Evolutionary conservation across 768 basidiomycete species (phyloP), one percentile per base, ranked within the genome.

Genomic region (Pleurotus sapidus): DNA sequence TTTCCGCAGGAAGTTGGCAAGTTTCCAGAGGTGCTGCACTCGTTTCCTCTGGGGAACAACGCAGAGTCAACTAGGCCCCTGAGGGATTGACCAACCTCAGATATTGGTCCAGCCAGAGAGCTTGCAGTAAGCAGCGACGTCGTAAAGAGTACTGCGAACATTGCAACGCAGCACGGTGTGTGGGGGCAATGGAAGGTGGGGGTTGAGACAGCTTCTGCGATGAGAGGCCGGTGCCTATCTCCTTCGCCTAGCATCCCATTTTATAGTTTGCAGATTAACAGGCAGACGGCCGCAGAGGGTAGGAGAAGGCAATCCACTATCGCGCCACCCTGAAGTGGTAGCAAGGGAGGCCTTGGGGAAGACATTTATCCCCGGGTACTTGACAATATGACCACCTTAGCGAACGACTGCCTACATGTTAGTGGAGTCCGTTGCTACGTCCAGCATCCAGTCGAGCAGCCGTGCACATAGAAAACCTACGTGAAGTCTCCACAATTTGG

Each of bases 1-100:
- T 65, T 63, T 42, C 34, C 47, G 53, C 64, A 65, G 4, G 64
- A 65, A 4, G 38, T 37, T 79, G 78, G 61, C 64, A 75, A 49
- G 74, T 77, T 4, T 84, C 83, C 7, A 63, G 84, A 8, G 2
- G 42, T 14, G 57, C 76, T 1, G 67, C 74, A 25, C 72, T 93
- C 24, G 70, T 78, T 11, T 38, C 24, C 56, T 25, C 30, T 23
- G 25, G 56, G 17, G 49, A 39, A 48, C 5, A 48, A 24, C 7
- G 20, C 30, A 2, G 30, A 11, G 30, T 34, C 30, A 34, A 11
- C 9, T 8, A 24, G 47, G 15, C 15, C 25, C 3, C 47, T 20
- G 23, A 48, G 47, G 15, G 47, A 27, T 45, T 4, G 42, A 45
- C 42, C n/a, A 34, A 3, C 23, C 2, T 48, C 15, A 15, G 47